Percentiles rank a stretch among this genome's conserved stretches.
phyloP scores from a whole-genome alignment of 345 rosid species.

The Salix caprea region DNA sequence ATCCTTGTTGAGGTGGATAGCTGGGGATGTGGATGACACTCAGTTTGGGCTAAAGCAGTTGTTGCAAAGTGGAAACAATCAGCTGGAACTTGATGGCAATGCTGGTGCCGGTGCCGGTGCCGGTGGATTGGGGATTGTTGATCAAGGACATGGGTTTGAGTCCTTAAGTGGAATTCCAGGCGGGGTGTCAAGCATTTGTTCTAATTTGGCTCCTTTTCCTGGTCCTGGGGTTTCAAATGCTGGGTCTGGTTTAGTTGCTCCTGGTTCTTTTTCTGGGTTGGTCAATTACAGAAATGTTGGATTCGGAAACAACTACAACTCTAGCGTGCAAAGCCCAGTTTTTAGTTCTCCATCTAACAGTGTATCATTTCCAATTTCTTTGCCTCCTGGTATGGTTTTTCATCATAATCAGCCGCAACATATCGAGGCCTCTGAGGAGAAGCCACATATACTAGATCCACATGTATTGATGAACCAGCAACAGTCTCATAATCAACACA shows the following conservation, averaged over 20 bases:
- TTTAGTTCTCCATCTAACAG: slow-evolving; percentile 22
- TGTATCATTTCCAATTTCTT: slow-evolving; percentile 19
- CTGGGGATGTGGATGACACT: slow-evolving; percentile 47
- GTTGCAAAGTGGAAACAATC: slow-evolving; percentile 30
- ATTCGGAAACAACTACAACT: slow-evolving; percentile 14
- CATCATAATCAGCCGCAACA: slow-evolving; percentile 26
- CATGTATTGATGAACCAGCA: slow-evolving; percentile 35
- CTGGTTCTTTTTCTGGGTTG: slow-evolving; percentile 23
- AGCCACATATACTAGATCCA: slow-evolving; percentile 32
- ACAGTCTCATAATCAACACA: slow-evolving; percentile 23
- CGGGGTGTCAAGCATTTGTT: slow-evolving; percentile 18
- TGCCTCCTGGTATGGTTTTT: slow-evolving; percentile 26
- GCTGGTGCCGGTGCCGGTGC: not conserved
- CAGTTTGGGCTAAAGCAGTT: slow-evolving; percentile 36
- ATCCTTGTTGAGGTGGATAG: slow-evolving; percentile 42
- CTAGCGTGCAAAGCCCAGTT: slow-evolving; percentile 21
- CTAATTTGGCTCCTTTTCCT: slow-evolving; percentile 28
- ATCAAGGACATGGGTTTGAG: slow-evolving; percentile 32
- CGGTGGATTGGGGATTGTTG: slow-evolving; percentile 35
- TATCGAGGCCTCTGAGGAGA: slow-evolving; percentile 31
- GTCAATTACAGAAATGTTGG: slow-evolving; percentile 21
- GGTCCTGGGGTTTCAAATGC: slow-evolving; percentile 27
- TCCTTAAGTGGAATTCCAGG: slow-evolving; percentile 16
- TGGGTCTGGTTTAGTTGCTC: slow-evolving; percentile 17
- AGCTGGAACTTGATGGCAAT: slow-evolving; percentile 39